phyloP scores from a whole-genome alignment of 768 basidiomycete species.

The Ephemerocybe angulata region DNA sequence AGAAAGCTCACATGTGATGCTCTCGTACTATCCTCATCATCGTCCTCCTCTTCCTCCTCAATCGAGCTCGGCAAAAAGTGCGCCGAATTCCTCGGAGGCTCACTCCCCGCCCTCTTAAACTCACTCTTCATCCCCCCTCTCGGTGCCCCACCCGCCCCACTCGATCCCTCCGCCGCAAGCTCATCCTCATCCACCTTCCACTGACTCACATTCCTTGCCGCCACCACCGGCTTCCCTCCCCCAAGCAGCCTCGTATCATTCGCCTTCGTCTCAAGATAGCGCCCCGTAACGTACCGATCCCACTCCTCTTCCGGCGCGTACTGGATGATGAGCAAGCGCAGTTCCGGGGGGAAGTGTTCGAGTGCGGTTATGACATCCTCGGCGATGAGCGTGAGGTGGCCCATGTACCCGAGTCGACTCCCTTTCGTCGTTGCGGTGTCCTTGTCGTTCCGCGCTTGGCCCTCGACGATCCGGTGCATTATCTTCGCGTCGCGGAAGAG shows the following conservation, averaged over 20 bases:
- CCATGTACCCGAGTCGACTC: slow-evolving; percentile 91
- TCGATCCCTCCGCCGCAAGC: slow-evolving; percentile 9
- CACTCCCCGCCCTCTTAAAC: slow-evolving; percentile 18
- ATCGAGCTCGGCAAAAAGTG: slow-evolving; percentile 34
- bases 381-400: slow-evolving; percentile 90
- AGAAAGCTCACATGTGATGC: slow-evolving; percentile 40
- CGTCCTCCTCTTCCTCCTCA: slow-evolving; percentile 35
- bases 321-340: slow-evolving; percentile 58
- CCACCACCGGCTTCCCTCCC: slow-evolving; percentile 73
- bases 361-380: slow-evolving; percentile 92
- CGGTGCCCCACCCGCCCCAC: slow-evolving; percentile 16
- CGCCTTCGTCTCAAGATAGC: slow-evolving; percentile 83
- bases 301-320: slow-evolving; percentile 76
- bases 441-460: slow-evolving; percentile 73
- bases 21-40: slow-evolving; percentile 37
- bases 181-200: slow-evolving; percentile 78
- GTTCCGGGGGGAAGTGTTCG: slow-evolving; percentile 79
- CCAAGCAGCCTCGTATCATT: slow-evolving; percentile 78
- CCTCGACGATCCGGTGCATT: slow-evolving; percentile 83
- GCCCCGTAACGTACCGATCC: slow-evolving; percentile 84
- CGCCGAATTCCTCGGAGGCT: slow-evolving; percentile 28
- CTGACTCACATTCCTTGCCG: slow-evolving; percentile 29
- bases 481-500: slow-evolving; percentile 85
- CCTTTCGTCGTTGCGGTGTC: slow-evolving; percentile 72
- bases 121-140: slow-evolving; percentile 11